These are phyloP conservation scores for Fusarium virguliforme DNA, from an alignment of 2,329 filamentous ascomycete genomes.

Conservation along the genomic window DNA sequence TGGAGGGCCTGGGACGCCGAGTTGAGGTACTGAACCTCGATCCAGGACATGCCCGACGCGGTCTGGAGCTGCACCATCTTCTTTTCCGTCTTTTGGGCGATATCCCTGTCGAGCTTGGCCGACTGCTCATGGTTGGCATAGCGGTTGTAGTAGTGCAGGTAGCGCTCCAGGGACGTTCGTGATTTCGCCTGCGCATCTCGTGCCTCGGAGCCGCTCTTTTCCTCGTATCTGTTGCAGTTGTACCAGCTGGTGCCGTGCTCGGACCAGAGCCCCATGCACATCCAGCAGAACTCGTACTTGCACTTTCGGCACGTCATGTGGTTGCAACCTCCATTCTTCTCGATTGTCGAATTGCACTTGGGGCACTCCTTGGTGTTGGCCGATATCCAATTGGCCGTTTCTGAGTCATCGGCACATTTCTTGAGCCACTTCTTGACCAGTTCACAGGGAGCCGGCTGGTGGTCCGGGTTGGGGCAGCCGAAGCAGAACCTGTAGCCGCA, in stretches of 20 bases:
- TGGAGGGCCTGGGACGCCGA: conserved; percentile 94
- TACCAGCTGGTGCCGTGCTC: conserved; percentile 99
- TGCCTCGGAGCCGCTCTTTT: conserved; percentile 93
- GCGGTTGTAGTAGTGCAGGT: conserved; percentile 98
- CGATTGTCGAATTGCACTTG: conserved; percentile 95
- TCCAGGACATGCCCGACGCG: conserved; percentile 97
- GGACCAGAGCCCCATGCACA: conserved; percentile 99
- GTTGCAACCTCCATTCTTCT: conserved; percentile 98
- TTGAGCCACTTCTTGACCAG: conserved; percentile 97
- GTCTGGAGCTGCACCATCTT: conserved; percentile 98
- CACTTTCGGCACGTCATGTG: conserved; percentile 98
- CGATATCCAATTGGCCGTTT: conserved; percentile 99
- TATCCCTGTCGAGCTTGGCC: conserved; percentile 95
- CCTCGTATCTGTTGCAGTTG: conserved; percentile 97
- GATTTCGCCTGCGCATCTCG: conserved; percentile 93
- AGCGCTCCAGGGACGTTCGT: conserved; percentile 92
- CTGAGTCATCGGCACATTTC: conserved; percentile 98
- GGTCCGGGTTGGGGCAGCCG: conserved; percentile 89
- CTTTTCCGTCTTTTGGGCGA: conserved; percentile 96
- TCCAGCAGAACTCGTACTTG: conserved; percentile 98
- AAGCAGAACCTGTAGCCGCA: conserved; percentile 96
- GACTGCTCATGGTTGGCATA: conserved; percentile 99
- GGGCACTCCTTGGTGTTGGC: conserved; percentile 99
- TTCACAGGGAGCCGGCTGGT: conserved; percentile 92
- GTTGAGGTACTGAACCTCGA: conserved; percentile 97